Evolutionary conservation across 2,329 filamentous ascomycete genomes (phyloP), one percentile per base, ranked within the genome.

Genomic region (Coniochaeta hoffmannii): DNA sequence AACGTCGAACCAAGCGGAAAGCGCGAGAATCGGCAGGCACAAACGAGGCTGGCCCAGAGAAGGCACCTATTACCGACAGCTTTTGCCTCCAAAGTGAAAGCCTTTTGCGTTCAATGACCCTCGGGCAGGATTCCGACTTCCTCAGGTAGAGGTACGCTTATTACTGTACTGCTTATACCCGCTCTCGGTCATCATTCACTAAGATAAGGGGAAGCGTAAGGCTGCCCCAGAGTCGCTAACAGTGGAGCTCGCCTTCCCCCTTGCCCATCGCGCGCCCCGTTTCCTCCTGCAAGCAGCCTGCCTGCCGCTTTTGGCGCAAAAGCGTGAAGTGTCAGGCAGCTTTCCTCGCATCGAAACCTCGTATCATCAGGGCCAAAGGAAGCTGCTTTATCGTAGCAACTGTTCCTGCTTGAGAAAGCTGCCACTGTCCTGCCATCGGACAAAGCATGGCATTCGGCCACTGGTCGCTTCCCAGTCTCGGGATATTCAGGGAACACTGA

Each of bases 1-100:
- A 51, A 36, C 53, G 53, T 30, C 50, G 62, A 65, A 65, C 51
- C 51, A 54, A 28, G 57, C 55, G 54, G 64, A 64, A 65, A 44
- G 54, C 50, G 31, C 63, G 55, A 62, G 64, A 64, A 64, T 49
- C 19, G 56, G 53, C 62, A 52, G 61, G 59, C 15, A 46, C 41
- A 15, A 26, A 28, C 41, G 22, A 59, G 57, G 55, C 57, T 58
- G 52, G 36, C 53, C 54, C 34, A 31, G 22, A 22, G 17, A n/a
- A 4, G 12, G 22, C 36, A 19, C 8, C 12, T 7, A 41, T 41
- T 19, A 8, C 17, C 36, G 4, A 22, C 19, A 41, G 17, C 30
- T 32, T 32, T 32, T 32, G 30, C n/a, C n/a, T n/a, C n/a, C n/a
- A n/a, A n/a, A n/a, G n/a, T n/a, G n/a, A n/a, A n/a, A n/a, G n/a